phyloP scores from a whole-genome alignment of 768 basidiomycete species.

The Daedaleopsis sinensis region DNA sequence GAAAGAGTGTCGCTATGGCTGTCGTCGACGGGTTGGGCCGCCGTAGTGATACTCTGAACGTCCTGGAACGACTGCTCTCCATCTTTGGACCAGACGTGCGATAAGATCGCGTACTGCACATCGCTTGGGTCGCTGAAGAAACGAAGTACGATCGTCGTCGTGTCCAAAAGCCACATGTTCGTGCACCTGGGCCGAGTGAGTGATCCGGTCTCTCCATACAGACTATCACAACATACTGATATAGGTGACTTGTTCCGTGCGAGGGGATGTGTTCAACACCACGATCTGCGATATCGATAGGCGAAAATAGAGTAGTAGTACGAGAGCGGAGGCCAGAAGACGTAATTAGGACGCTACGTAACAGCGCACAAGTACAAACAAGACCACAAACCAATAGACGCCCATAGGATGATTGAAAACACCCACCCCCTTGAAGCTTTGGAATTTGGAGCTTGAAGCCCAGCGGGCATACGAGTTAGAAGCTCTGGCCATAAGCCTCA shows the following conservation, averaged over 20 bases:
- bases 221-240: background rate
- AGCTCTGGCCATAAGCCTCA: too few species aligned
- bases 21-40: background rate
- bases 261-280: background rate
- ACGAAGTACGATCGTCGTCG: background rate
- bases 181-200: background rate
- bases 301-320: background rate
- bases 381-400: background rate
- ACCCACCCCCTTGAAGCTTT: too few species aligned
- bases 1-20: background rate
- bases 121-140: background rate
- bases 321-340: background rate
- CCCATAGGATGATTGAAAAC: background rate
- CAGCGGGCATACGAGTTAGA: too few species aligned
- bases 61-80: background rate
- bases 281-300: background rate
- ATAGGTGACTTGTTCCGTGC: background rate
- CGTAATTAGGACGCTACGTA: background rate
- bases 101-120: background rate
- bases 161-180: background rate
- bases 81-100: background rate
- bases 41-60: background rate
- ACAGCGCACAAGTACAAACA: background rate
- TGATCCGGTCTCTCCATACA: background rate
- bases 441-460: too few species aligned